These are phyloP conservation scores for Aspergillus ochraceus DNA, from an alignment of 2,329 filamentous ascomycete species.

Conservation along the genomic window DNA sequence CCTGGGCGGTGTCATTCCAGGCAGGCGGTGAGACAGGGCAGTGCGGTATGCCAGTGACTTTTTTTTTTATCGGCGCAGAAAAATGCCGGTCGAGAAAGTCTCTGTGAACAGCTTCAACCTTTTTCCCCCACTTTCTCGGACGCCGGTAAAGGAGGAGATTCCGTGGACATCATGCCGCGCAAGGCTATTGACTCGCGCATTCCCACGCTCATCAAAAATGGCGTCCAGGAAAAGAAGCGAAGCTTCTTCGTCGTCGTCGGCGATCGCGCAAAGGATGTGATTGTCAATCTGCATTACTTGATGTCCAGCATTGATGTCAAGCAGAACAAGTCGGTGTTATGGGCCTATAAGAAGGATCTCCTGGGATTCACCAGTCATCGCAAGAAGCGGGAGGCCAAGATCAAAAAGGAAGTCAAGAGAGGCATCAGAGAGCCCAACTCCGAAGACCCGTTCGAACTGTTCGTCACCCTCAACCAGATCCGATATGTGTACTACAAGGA, in stretches of 20 bases:
- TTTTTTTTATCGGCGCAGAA: slow-evolving; percentile 22
- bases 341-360: slow-evolving; percentile 98
- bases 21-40: slow-evolving; percentile 23
- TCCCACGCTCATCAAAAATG: slow-evolving; percentile 86
- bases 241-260: slow-evolving; percentile 98
- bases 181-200: slow-evolving; percentile 80
- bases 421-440: slow-evolving; percentile 89
- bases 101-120: not conserved
- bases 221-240: slow-evolving; percentile 89
- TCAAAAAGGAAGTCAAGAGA: slow-evolving; percentile 96
- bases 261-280: slow-evolving; percentile 91
- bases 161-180: slow-evolving; percentile 37
- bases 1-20: slow-evolving; percentile 19
- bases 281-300: slow-evolving; percentile 92
- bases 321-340: slow-evolving; percentile 92
- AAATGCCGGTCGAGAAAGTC: not conserved
- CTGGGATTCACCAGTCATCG: slow-evolving; percentile 93
- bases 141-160: slow-evolving; percentile 1
- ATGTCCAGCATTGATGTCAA: slow-evolving; percentile 87
- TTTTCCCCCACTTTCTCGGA: not conserved
- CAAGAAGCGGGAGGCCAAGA: slow-evolving; percentile 97
- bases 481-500: slow-evolving; percentile 99
- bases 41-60: slow-evolving; percentile 25
- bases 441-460: slow-evolving; percentile 95
- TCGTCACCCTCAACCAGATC: slow-evolving; percentile 94